phyloP scores from a whole-genome alignment of 768 basidiomycete genomes.

The Tylopilus sp. region DNA sequence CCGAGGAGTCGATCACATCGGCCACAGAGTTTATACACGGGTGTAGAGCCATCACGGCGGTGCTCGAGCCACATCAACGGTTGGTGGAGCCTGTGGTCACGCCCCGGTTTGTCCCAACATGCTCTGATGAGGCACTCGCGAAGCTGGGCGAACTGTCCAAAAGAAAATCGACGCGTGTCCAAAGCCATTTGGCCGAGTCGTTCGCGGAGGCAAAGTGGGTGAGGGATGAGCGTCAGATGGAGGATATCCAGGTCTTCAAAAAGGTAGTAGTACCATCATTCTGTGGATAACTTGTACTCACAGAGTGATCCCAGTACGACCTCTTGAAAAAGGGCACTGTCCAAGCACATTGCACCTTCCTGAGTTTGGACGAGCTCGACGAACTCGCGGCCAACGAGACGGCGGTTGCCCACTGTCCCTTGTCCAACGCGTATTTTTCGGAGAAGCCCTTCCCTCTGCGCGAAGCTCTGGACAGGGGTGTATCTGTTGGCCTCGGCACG shows the following conservation, averaged over 20 bases:
- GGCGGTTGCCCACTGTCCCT: slow-evolving; percentile 81
- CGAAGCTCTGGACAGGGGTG: slow-evolving; percentile 61
- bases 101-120: slow-evolving; percentile 88
- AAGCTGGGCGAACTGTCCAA: slow-evolving; percentile 58
- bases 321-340: slow-evolving; percentile 65
- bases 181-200: slow-evolving; percentile 84
- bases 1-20: slow-evolving; percentile 45
- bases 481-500: slow-evolving; percentile 77
- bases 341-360: slow-evolving; percentile 89
- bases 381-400: slow-evolving; percentile 49
- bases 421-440: slow-evolving; percentile 89
- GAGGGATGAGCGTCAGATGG: slow-evolving; percentile 48
- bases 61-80: slow-evolving; percentile 42
- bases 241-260: slow-evolving; percentile 77
- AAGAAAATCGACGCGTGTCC: slow-evolving; percentile 49
- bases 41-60: slow-evolving; percentile 41
- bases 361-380: slow-evolving; percentile 48
- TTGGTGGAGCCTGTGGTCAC: slow-evolving; percentile 82
- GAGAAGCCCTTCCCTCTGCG: slow-evolving; percentile 62
- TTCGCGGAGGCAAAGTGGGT: slow-evolving; percentile 77
- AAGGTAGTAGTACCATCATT: slow-evolving; percentile 47
- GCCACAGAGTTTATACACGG: slow-evolving; percentile 54
- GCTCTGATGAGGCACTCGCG: slow-evolving; percentile 64
- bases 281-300: slow-evolving; percentile 6
- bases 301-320: slow-evolving; percentile 39